Base-by-base conservation (phyloP, 805 yeast genomes). In the Sugiyamaella valdiviana region DNA sequence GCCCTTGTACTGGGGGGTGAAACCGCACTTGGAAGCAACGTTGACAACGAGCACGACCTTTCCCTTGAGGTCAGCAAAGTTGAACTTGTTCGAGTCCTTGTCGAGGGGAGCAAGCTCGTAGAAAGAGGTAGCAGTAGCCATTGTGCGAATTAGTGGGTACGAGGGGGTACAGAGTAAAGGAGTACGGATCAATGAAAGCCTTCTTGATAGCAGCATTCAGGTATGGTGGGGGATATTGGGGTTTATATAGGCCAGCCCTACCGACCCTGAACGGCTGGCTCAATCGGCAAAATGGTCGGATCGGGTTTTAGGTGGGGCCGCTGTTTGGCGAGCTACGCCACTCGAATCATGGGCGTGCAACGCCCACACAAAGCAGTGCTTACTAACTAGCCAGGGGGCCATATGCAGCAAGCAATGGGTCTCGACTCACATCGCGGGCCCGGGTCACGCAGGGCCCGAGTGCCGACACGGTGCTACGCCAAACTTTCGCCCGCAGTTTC, bases 11-110 rank as follows among this genome's bases (percentile, higher is more conserved):
- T 88, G 95, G 49, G 85, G 81, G 2, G 93, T 81, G 67, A 79
- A 80, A 4, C 80, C 81, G 64, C 95, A 86, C 68, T 86, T 83
- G 61, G 93, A 83, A 15, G 96, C 96, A 35, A 87, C 91, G 65
- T 88, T 88, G 51, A 89, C 95, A 49, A 89, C 73, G 39, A 88
- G 65, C 15, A 89, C 90, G 39, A 83, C 95, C 65, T 88, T 85
- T 38, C 91, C 95, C 64, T 82, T 75, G 50, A 84, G 71, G 51
- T 80, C 69, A 39, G 66, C 57, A 58, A 88, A 80, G 23, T 83
- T 75, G 64, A 71, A 82, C 17, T 77, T 77, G 54, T 79, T 61
- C 32, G 82, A 83, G 43, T 73, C 70, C 61, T 74, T 73, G 69
- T 83, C 86, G 37, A 64, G 57, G n/a, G 93, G 85, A 14, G 75